Conservation (phyloP, 805 yeast genomes). For the Hanseniaspora hatyaiensis region DNA sequence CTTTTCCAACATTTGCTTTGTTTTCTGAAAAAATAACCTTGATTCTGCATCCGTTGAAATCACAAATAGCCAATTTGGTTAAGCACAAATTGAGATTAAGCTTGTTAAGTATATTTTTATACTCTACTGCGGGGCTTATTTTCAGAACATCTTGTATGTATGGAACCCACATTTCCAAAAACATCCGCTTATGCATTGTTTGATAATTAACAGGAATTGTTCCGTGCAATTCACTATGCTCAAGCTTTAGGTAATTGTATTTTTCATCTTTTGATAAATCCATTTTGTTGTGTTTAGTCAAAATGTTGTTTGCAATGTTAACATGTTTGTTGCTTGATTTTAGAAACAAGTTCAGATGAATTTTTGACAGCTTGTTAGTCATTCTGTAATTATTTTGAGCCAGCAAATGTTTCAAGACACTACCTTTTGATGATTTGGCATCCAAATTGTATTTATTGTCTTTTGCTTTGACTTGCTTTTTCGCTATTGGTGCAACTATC, state of each 20-base stretch:
- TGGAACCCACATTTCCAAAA: conserved; percentile 54
- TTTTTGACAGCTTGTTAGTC: conserved; percentile 27
- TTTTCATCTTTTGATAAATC: conserved; percentile 20
- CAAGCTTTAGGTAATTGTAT: conserved; percentile 21
- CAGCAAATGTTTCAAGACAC: conserved; percentile 1
- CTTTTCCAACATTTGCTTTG: conserved; percentile 43
- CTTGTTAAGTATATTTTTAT: conserved; percentile 15
- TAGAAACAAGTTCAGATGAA: conserved; percentile 20
- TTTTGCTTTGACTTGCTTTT: conserved; percentile 18
- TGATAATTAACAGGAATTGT: conserved; percentile 36
- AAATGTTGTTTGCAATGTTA: conserved; percentile 24
- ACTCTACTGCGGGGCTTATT: conserved; percentile 19
- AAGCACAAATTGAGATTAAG: conserved; percentile 30
- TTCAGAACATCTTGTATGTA: conserved; percentile 51
- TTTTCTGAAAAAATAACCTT: conserved; percentile 49
- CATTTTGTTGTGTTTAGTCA: conserved; percentile 15
- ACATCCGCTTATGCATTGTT: conserved; percentile 32
- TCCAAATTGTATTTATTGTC: conserved; percentile 4
- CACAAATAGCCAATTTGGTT: conserved; percentile 59
- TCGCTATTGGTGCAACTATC: conserved; percentile 28
- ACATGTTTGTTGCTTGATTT: conserved; percentile 22
- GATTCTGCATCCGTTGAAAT: conserved; percentile 64
- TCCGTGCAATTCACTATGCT: conserved; percentile 20
- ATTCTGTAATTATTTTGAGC: conserved; percentile 23
- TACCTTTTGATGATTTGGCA: conserved; percentile 18